A percentile compares a stretch with the other conserved stretches of the same genome.
phyloP scores from a whole-genome alignment of 139 green algal species.

The Ulvella scutata region DNA sequence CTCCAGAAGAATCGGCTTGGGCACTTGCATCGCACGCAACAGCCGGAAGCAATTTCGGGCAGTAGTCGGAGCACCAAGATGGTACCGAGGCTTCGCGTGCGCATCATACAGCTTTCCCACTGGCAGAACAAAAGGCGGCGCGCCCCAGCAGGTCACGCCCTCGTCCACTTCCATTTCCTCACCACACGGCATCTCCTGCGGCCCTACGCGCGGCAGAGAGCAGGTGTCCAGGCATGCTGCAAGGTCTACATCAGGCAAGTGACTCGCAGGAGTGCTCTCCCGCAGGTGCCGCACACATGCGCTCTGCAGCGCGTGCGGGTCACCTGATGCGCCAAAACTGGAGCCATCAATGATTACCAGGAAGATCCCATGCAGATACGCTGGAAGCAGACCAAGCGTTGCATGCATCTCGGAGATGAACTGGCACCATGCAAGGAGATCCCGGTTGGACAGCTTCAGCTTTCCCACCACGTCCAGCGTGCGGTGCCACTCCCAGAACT shows the following conservation, averaged over 20 bases:
- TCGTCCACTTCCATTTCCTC: too few relatives aligned
- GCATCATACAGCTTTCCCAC: background rate
- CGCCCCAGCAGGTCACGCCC: slow-evolving; percentile 35
- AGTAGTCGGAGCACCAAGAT: slow-evolving; percentile 75
- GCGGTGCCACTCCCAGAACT: background rate
- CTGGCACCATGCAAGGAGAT: slow-evolving; percentile 79
- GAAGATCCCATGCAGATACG: slow-evolving; percentile 78
- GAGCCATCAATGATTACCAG: slow-evolving; percentile 87
- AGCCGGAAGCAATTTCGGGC: slow-evolving; percentile 75
- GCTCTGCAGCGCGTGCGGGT: slow-evolving; percentile 9
- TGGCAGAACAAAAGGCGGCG: slow-evolving; percentile 58
- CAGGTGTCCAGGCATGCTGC: background rate
- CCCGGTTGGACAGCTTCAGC: slow-evolving; percentile 56
- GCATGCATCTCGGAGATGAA: slow-evolving; percentile 58
- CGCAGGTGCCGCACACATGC: slow-evolving; percentile 35
- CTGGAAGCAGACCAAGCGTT: slow-evolving; percentile 29
- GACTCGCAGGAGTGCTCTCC: slow-evolving; percentile 11
- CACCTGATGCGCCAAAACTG: slow-evolving; percentile 60
- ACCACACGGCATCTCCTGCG: too few relatives aligned
- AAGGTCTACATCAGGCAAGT: slow-evolving; percentile 18
- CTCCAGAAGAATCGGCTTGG: slow-evolving; percentile 85
- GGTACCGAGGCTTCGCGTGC: slow-evolving; percentile 34
- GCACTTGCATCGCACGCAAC: slow-evolving; percentile 73
- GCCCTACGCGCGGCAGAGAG: background rate
- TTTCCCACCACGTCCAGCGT: background rate